A percentile compares a stretch with the other conserved stretches of the same genome.
Evolutionary conservation across 352 stramenopile genomes (phyloP).

Genomic region (Globisporangium barbulae): DNA sequence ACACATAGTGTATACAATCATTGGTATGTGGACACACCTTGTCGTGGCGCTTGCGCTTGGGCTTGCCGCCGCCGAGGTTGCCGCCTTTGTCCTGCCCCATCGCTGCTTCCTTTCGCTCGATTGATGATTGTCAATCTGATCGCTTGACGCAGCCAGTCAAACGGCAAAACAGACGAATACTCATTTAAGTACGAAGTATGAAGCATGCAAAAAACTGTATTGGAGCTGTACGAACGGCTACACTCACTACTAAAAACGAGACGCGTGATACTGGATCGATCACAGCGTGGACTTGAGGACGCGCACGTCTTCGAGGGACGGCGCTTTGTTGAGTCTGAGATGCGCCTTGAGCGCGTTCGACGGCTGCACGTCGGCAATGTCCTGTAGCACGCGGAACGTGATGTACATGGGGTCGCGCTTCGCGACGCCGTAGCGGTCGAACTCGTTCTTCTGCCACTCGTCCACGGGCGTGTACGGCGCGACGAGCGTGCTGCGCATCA

Average conservation of each 20-base stretch:
- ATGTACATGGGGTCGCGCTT: conserved; percentile 56
- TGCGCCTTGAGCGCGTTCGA: conserved; percentile 7
- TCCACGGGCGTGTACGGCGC: conserved; percentile 31
- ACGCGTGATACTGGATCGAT: background rate
- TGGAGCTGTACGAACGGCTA: background rate
- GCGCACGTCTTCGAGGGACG: conserved; percentile 11
- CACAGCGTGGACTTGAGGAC: conserved; percentile 10
- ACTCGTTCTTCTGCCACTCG: conserved; percentile 39
- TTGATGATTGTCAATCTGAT: background rate
- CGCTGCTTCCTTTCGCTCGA: background rate
- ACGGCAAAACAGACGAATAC: background rate
- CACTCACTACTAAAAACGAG: too few relatives aligned
- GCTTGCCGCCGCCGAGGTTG: conserved; percentile 16
- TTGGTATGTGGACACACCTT: conserved; percentile 5
- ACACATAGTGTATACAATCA: background rate
- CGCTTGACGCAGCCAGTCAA: background rate
- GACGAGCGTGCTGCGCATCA: conserved; percentile 33
- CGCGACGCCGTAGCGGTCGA: conserved; percentile 28
- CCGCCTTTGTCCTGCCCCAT: conserved; percentile 19
- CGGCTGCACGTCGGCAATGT: conserved; percentile 30
- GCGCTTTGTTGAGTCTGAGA: conserved; percentile 3
- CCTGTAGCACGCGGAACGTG: conserved; percentile 37
- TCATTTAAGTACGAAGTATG: background rate
- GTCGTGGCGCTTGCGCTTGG: conserved; percentile 17
- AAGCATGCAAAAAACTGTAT: background rate